Base-by-base conservation (phyloP, 257 asterid genomes). In the Solanum tarijense region DNA sequence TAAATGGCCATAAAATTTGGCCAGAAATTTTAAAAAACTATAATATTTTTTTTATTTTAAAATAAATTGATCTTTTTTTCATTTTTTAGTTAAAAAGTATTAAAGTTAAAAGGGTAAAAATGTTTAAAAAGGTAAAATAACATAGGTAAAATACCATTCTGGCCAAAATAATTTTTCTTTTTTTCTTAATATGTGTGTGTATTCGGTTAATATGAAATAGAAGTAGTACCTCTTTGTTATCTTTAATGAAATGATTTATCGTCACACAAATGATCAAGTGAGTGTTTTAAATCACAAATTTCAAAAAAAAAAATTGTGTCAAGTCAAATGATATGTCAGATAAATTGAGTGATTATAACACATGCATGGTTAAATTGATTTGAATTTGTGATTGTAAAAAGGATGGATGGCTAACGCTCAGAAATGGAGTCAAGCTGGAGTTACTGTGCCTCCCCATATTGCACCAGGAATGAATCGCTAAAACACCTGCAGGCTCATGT, bases 401-500 rank as follows among this genome's bases (percentile, higher is more conserved):
- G 90, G 90, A 60, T 88, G 90, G 90, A 74, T 88, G 32, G 88
- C 84, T 9, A 88, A 88, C 73, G 90, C 88, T 13, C 90, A 88
- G n/a, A 88, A 79, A 82, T 86, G 83, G 88, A 43, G 73, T 79
- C 87, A 88, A 86, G 81, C 60, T 43, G 86, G 43, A 34, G 65
- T 43, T 3, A 75, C 55, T 75, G 74, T 82, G 86, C 88, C 88
- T 21, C 90, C 90, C 71, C 20, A 27, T 65, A 36, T 88, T 43
- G 88, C 82, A 88, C 88, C 88, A 27, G 84, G 75, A 55, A 88
- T 88, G 90, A n/a, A 43, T 78, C 88, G 90, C 1, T 88, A 86
- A 83, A 38, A n/a, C 35, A 1, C 14, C 14, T 13, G 41, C 16
- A 20, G 27, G 29, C 41, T 52, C 62, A 52, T 55, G 65, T 35